These are phyloP conservation scores for Annulohypoxylon nitens DNA, from an alignment of 495 filamentous ascomycete species.

Conservation along the genomic window DNA sequence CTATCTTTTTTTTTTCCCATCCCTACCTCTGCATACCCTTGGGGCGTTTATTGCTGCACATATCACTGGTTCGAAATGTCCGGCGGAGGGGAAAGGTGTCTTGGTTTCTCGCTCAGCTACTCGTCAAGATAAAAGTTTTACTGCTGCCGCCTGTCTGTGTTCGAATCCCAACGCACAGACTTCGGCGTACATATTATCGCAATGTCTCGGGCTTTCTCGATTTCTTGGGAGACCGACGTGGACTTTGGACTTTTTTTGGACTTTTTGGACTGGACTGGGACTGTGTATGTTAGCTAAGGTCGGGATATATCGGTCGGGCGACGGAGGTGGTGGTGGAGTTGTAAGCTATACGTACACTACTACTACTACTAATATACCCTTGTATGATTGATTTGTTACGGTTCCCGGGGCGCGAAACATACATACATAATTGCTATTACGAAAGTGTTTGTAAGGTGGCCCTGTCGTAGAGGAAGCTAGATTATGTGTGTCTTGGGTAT, in stretches of 20 bases:
- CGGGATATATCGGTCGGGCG: constrained; percentile 4
- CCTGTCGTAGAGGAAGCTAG: background rate
- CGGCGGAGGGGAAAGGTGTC: background rate
- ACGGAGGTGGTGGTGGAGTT: background rate
- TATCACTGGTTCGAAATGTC: constrained; percentile 5
- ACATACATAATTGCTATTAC: background rate
- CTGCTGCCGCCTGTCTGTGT: background rate
- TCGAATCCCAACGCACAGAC: background rate
- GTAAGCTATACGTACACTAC: constrained; percentile 5
- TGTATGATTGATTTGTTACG: constrained; percentile 8
- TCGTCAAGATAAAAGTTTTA: constrained; percentile 9
- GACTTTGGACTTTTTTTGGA: background rate
- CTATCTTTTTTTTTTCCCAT: background rate
- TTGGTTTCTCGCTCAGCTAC: constrained; percentile 7
- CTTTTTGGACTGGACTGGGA: background rate
- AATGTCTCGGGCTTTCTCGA: background rate
- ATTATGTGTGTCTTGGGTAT: background rate
- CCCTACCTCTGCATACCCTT: constrained; percentile 26
- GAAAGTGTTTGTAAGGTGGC: background rate
- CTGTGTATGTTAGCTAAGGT: background rate
- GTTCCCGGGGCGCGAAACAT: constrained; percentile 1
- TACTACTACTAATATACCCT: constrained; percentile 7
- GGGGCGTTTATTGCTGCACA: constrained; percentile 24
- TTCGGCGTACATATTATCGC: background rate
- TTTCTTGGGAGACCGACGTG: background rate